Evolutionary conservation across 1,284 basidiomycete genomes (phyloP).

Genomic region (Coriolopsis trogii): DNA sequence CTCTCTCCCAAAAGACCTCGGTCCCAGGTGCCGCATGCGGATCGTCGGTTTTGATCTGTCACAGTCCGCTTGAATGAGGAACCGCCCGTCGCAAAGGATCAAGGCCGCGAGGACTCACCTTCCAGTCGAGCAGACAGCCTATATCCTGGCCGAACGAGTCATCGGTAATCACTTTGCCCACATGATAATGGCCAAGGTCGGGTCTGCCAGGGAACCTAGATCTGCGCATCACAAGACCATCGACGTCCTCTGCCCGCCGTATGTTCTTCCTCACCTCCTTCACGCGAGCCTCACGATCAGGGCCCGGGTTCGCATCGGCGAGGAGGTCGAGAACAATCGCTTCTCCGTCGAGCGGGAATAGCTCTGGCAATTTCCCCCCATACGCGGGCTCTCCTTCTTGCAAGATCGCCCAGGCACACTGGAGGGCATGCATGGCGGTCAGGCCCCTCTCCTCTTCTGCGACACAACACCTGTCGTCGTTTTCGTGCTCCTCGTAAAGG

Average conservation of each 20-base stretch:
- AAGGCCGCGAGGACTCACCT: conserved; percentile 1
- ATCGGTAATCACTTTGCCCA: too few species aligned
- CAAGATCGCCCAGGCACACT: conserved; percentile 1
- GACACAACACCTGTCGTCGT: background rate
- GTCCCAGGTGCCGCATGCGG: too few species aligned
- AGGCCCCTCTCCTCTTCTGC: background rate
- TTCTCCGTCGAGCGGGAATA: conserved; percentile 1
- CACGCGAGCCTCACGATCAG: background rate
- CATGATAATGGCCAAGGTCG: too few species aligned
- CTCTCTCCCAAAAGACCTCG: too few species aligned
- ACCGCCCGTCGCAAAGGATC: background rate
- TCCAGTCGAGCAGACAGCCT: conserved; percentile 8
- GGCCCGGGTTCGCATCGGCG: background rate
- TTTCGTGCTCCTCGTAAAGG: background rate
- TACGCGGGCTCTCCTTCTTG: background rate
- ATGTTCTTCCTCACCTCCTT: background rate
- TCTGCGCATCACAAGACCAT: background rate
- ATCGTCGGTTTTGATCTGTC: too few species aligned
- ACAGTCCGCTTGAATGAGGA: too few species aligned
- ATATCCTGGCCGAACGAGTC: too few species aligned
- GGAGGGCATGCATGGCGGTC: conserved; percentile 4
- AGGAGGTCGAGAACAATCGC: conserved; percentile 8
- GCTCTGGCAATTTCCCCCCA: background rate
- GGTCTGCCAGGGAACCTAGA: background rate
- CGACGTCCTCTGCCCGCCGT: background rate